phyloP scores from a whole-genome alignment of 768 basidiomycete species.

The Royoungia palumana region DNA sequence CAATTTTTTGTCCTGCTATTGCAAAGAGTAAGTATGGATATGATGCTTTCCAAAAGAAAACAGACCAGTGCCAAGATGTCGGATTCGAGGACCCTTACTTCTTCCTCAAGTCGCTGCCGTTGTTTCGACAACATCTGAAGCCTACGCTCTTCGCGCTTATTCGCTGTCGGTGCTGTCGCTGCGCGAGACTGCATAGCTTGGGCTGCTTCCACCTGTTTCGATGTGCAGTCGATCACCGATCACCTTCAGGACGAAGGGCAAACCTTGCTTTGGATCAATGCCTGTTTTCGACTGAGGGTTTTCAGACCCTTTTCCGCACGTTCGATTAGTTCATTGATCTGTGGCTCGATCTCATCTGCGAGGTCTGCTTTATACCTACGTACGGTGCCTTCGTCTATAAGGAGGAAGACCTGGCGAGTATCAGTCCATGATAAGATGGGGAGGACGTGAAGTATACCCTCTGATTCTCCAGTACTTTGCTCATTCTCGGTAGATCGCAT shows the following conservation, averaged over 20 bases:
- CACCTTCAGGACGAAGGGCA: background rate
- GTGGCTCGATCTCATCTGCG: slow-evolving; percentile 77
- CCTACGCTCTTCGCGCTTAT: slow-evolving; percentile 65
- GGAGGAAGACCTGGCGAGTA: slow-evolving; percentile 60
- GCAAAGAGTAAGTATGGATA: slow-evolving; percentile 5
- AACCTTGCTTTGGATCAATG: slow-evolving; percentile 62
- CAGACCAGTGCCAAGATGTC: slow-evolving; percentile 58
- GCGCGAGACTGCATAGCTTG: slow-evolving; percentile 39
- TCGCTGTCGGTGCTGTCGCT: slow-evolving; percentile 47
- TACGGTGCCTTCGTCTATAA: slow-evolving; percentile 72
- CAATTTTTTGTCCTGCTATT: slow-evolving; percentile 23
- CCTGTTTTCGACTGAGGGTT: slow-evolving; percentile 59
- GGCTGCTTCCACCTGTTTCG: slow-evolving; percentile 52
- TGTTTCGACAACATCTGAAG: slow-evolving; percentile 64
- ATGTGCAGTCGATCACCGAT: background rate
- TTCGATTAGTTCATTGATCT: slow-evolving; percentile 69
- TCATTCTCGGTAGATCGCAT: slow-evolving; percentile 68
- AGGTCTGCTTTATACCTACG: slow-evolving; percentile 71
- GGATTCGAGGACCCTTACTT: slow-evolving; percentile 54
- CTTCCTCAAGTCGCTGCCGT: slow-evolving; percentile 62
- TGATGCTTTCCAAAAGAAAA: background rate
- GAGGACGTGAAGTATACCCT: slow-evolving; percentile 41
- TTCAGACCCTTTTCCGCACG: slow-evolving; percentile 68
- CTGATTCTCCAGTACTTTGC: slow-evolving; percentile 62
- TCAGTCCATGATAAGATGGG: slow-evolving; percentile 2